phyloP scores from a whole-genome alignment of 2,329 filamentous ascomycete species.

The Fusarium drepaniforme region DNA sequence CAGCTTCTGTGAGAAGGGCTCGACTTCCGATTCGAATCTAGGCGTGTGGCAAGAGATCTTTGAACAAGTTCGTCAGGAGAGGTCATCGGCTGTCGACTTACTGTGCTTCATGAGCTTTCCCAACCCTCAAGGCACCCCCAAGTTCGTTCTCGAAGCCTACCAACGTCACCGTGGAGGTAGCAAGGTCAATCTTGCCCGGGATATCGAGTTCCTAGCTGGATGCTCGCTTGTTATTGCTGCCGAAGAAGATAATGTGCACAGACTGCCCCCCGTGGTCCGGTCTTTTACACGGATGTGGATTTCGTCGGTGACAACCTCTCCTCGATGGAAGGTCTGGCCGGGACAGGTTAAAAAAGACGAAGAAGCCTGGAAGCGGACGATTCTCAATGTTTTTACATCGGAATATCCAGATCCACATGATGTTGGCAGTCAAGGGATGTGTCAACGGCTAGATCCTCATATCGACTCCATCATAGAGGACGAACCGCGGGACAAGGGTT shows the following conservation, averaged over 20 bases:
- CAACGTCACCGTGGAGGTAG: neutral
- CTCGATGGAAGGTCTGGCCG: neutral
- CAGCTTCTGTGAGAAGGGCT: neutral
- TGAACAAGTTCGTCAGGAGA: slow-evolving; percentile 1
- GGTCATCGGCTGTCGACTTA: slow-evolving; percentile 4
- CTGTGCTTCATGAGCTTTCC: slow-evolving; percentile 19
- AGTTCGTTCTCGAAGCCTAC: neutral
- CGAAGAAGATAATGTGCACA: neutral
- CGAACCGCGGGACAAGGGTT: neutral
- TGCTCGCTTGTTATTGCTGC: neutral
- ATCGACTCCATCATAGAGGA: neutral
- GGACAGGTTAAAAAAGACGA: neutral
- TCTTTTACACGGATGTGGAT: neutral
- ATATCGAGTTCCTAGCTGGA: neutral
- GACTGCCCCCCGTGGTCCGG: neutral
- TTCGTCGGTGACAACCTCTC: neutral
- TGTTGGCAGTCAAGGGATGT: neutral
- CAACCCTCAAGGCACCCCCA: neutral
- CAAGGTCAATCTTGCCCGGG: neutral
- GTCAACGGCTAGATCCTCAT: neutral
- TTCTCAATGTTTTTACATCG: neutral
- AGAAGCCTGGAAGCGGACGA: neutral
- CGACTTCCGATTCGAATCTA: neutral
- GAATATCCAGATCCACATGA: neutral
- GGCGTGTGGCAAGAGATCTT: slow-evolving; percentile 9